A percentile compares a stretch with the other conserved stretches of the same genome.
Conservation (phyloP, 2,329 filamentous ascomycete genomes). For the Phialemoniopsis sp. region DNA sequence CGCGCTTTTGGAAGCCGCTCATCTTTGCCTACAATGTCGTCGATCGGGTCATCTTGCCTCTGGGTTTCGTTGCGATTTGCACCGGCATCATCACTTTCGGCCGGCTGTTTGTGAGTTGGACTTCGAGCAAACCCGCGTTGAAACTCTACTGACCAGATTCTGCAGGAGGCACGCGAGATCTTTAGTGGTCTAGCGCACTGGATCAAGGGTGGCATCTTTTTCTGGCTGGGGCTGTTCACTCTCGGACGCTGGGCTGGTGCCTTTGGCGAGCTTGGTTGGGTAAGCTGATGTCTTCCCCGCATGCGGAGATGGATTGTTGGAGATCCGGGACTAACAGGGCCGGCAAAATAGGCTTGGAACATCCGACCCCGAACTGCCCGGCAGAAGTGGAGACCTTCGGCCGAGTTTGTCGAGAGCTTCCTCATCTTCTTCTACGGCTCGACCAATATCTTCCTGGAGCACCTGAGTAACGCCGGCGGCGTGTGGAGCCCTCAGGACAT, state of each 20-base stretch:
- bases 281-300: slow-evolving; percentile 19
- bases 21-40: slow-evolving; percentile 60
- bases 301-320: background rate
- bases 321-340: slow-evolving; percentile 9
- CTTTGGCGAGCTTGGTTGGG: slow-evolving; percentile 87
- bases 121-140: background rate
- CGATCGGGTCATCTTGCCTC: slow-evolving; percentile 72
- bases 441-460: slow-evolving; percentile 90
- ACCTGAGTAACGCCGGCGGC: slow-evolving; percentile 68
- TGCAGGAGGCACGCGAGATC: slow-evolving; percentile 62
- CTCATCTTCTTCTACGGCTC: slow-evolving; percentile 87
- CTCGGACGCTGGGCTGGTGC: slow-evolving; percentile 87
- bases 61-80: slow-evolving; percentile 70
- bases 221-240: slow-evolving; percentile 85
- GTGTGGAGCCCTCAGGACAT: slow-evolving; percentile 76
- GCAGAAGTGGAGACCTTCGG: slow-evolving; percentile 67
- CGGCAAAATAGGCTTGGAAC: slow-evolving; percentile 70
- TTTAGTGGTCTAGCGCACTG: slow-evolving; percentile 90
- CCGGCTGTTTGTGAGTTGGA: slow-evolving; percentile 72
- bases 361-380: slow-evolving; percentile 56
- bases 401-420: slow-evolving; percentile 85
- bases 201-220: slow-evolving; percentile 92
- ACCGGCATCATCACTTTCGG: slow-evolving; percentile 74
- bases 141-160: background rate
- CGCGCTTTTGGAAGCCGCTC: slow-evolving; percentile 53